Evolutionary conservation across 2,329 filamentous ascomycete genomes (phyloP), one percentile per base, ranked within the genome.

Genomic region (Myriosclerotinia duriaeana): DNA sequence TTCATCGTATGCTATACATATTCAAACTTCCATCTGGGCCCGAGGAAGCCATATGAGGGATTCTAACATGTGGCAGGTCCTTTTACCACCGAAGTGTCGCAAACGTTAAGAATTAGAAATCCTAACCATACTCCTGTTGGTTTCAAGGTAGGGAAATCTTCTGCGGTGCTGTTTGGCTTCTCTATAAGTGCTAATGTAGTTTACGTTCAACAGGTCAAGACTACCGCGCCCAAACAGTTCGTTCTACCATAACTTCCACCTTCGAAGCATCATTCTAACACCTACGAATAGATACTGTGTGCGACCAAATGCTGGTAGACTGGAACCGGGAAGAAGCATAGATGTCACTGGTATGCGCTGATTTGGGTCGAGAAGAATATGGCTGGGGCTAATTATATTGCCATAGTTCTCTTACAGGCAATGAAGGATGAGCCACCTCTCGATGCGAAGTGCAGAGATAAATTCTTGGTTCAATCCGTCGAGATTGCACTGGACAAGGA

Each of bases 191-290:
- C 64, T 63, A 38, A 61, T 26, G 9, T 26, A 30, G 1, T 42
- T 26, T 60, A 11, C 17, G 15, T 50, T 61, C 44, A 71, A 53
- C 74, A 97, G 93, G 95, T 99, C 80, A 99, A 99, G 88, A 99
- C 95, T 59, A 99, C 95, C 70, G 95, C 95, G 60, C 95, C 95
- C 44, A 98, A 98, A 82, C 95, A 98, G 94, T 99, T 91, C 77
- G 90, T 73, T 69, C 11, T 60, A 65, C 54, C 17, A 44, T 17
- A 52, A 14, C 22, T 34, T 7, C 44, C 22, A 52, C 36, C 46
- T 30, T 52, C 22, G 36, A 26, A 52, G 15, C 26, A 42, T 22
- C 17, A 1, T 44, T 60, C 52, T 65, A 65, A 65, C 53, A 53
- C 8, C 60, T 60, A 38, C 44, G 67, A 71, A 50, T 75, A 97